Conservation (phyloP, 2,329 filamentous ascomycete species). For the Neofusicoccum ribis region DNA sequence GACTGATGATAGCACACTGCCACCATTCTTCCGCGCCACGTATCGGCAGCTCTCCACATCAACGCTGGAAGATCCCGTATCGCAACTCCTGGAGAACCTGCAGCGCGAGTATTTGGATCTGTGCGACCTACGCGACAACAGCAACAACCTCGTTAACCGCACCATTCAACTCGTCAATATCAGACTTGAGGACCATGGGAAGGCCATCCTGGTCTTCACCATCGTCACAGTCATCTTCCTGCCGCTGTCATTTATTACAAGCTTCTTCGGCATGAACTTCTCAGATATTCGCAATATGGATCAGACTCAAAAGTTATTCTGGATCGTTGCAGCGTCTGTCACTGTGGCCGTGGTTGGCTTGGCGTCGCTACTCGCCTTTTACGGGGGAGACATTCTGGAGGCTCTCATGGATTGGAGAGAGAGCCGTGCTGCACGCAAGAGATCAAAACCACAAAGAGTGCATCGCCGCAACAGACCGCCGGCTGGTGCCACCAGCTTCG, state of each 20-base stretch:
- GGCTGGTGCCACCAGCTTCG: constrained; percentile 26
- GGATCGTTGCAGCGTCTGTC: constrained; percentile 41
- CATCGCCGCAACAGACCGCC: constrained; percentile 6
- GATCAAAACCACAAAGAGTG: neutral
- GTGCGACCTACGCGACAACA: constrained; percentile 44
- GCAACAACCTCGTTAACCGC: constrained; percentile 34
- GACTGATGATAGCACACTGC: neutral
- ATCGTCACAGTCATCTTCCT: constrained; percentile 48
- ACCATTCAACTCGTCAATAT: constrained; percentile 47
- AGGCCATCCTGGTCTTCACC: constrained; percentile 47
- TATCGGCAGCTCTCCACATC: constrained; percentile 42
- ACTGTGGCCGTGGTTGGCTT: constrained; percentile 24
- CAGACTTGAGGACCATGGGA: constrained; percentile 46
- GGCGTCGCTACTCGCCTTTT: constrained; percentile 44
- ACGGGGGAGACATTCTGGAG: constrained; percentile 40
- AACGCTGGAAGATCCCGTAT: constrained; percentile 37
- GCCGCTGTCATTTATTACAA: constrained; percentile 45
- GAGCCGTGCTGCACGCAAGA: constrained; percentile 23
- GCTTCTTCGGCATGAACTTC: constrained; percentile 48
- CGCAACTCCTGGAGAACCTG: constrained; percentile 43
- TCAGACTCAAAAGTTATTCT: constrained; percentile 41
- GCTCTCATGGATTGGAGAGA: constrained; percentile 40
- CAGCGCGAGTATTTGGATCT: constrained; percentile 43
- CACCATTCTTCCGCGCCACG: constrained; percentile 26
- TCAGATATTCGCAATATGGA: constrained; percentile 43